Evolutionary conservation across 768 basidiomycete species (phyloP), one percentile per base, ranked within the genome.

Genomic region (Lentinula lateritia): DNA sequence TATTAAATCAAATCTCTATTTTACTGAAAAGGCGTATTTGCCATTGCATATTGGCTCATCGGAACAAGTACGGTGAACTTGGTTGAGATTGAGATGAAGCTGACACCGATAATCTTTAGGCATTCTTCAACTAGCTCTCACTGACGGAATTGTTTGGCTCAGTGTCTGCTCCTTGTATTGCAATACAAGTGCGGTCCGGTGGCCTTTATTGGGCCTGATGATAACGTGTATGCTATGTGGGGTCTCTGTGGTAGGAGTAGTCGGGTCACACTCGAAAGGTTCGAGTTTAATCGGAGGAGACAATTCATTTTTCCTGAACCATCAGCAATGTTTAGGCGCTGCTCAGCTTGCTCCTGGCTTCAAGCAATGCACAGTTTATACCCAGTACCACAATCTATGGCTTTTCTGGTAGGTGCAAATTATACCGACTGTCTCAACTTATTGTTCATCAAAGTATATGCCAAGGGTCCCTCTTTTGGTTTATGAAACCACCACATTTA

Each of bases 131-230:
- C 28, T 57, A 8, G 38, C 20, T 5, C 18, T 57, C 18, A 57
- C 55, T 4, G 55, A 57, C 10, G 32, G 55, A 20, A 57, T 57
- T 28, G 39, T 57, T 10, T 57, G 55, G 55, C 55, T 57, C 10
- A 32, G 55, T 32, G 55, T 57, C 6, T 42, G 55, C 20, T 36
- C 55, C 6, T 38, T 57, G 6, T 57, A 42, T 23, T 2, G 10
- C 18, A 18, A 45, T 34, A 20, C 55, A 6, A 41, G 23, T 9
- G n/a, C 15, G 18, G 28, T 57, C 6, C 42, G 41, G 10, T 57
- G 42, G 39, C 20, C 42, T 23, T 23, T 57, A n/a, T 23, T 45
- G 41, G 55, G 38, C 8, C 42, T 57, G 39, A 41, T 57, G 39
- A 38, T 43, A 18, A 18, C 42, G 5, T 57, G 39, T 38, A 18